Conservation (phyloP, 2,329 filamentous ascomycete species). For the Pezicula rhizophila region DNA sequence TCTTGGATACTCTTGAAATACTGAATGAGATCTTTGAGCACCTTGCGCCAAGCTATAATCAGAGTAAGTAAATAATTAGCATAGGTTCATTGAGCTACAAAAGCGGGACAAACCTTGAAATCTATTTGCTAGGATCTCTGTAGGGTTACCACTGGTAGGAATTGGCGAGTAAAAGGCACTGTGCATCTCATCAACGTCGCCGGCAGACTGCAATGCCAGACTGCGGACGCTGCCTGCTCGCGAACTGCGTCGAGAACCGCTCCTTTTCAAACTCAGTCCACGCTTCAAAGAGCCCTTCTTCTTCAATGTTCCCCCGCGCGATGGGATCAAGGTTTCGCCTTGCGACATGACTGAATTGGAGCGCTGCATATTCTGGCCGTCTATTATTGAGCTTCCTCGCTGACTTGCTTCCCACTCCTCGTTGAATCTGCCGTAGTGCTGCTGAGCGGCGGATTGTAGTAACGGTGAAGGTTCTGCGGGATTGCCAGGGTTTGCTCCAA, state of each 20-base stretch:
- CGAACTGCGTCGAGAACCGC: constrained; percentile 73
- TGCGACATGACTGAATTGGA: constrained; percentile 46
- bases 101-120: constrained; percentile 68
- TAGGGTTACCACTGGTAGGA: constrained; percentile 80
- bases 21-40: constrained; percentile 87
- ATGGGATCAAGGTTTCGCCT: constrained; percentile 30
- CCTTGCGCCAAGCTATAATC: constrained; percentile 77
- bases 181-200: constrained; percentile 64
- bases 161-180: constrained; percentile 88
- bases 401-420: constrained; percentile 68
- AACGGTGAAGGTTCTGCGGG: constrained; percentile 16
- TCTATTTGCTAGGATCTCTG: constrained; percentile 76
- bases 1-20: constrained; percentile 91
- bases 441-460: constrained; percentile 17
- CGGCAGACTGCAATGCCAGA: constrained; percentile 63
- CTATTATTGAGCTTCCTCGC: constrained; percentile 58
- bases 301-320: constrained; percentile 69
- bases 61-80: constrained; percentile 4
- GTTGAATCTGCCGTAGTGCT: constrained; percentile 47
- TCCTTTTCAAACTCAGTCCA: constrained; percentile 69
- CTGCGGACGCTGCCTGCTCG: constrained; percentile 83
- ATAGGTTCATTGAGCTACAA: constrained; percentile 1
- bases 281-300: constrained; percentile 79
- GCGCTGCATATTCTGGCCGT: constrained; percentile 47
- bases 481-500: constrained; percentile 18